phyloP scores from a whole-genome alignment of 1,284 basidiomycete genomes.

The Cystobasidium pallidum region DNA sequence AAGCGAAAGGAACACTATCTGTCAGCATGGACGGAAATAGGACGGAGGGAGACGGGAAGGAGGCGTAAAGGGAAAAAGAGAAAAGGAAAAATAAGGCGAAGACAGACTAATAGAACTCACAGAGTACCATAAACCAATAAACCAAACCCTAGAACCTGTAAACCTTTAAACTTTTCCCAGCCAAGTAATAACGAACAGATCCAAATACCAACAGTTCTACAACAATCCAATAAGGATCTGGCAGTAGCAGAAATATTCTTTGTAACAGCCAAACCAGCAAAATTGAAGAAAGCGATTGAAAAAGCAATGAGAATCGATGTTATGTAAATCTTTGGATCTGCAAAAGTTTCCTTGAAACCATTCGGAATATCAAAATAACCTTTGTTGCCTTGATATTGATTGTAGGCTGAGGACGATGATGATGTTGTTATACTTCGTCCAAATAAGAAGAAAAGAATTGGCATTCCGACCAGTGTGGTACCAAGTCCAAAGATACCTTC shows the following conservation, averaged over 20 bases:
- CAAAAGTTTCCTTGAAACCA: conserved; percentile 86
- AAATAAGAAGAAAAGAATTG: conserved; percentile 65
- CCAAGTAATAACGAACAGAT: conserved; percentile 80
- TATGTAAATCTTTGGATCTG: conserved; percentile 75
- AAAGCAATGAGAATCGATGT: conserved; percentile 66
- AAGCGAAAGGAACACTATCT: not conserved
- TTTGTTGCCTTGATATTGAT: conserved; percentile 62
- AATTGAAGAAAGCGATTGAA: conserved; percentile 90
- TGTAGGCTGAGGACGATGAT: too few relatives aligned
- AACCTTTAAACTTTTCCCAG: conserved; percentile 86
- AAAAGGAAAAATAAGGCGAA: not conserved
- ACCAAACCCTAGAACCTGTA: conserved; percentile 87
- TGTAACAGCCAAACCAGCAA: conserved; percentile 90
- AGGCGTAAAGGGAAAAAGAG: not conserved
- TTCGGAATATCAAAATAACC: conserved; percentile 89
- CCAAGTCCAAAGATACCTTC: conserved; percentile 90
- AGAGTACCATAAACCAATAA: conserved; percentile 75
- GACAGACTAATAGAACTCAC: conserved; percentile 14
- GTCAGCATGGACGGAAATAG: too few relatives aligned
- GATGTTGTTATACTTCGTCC: conserved; percentile 48
- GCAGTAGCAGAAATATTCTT: conserved; percentile 58
- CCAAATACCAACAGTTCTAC: conserved; percentile 92
- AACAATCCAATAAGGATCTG: conserved; percentile 80
- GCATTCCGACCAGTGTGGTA: conserved; percentile 74
- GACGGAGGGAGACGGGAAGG: too few relatives aligned